Evolutionary conservation across 257 asterid genomes (phyloP).

Genomic region (Gentiana dahurica): DNA sequence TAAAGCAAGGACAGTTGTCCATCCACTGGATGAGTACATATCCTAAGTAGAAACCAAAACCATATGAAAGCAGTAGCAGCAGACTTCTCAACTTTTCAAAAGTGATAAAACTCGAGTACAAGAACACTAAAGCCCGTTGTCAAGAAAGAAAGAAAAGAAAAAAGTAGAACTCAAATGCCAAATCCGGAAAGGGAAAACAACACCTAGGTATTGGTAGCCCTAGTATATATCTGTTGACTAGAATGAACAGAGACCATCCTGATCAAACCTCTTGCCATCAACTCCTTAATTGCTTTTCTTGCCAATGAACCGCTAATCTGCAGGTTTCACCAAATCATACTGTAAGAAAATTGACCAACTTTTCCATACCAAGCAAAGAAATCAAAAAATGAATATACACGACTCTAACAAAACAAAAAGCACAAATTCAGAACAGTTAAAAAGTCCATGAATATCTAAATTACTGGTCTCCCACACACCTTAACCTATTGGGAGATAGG

Average conservation of each 20-base stretch:
- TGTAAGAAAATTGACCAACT: background rate
- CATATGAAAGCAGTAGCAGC: too few relatives aligned
- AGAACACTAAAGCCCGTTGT: background rate
- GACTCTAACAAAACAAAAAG: background rate
- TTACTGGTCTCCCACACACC: too few relatives aligned
- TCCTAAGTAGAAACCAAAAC: background rate
- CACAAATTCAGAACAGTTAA: background rate
- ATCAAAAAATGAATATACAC: background rate
- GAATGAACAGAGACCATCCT: constrained; percentile 74
- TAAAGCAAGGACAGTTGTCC: too few relatives aligned
- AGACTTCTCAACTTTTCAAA: background rate
- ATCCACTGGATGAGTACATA: too few relatives aligned
- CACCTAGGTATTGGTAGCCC: constrained; percentile 74
- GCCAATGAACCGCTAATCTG: constrained; percentile 89
- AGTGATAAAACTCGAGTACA: background rate
- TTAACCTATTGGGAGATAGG: too few relatives aligned
- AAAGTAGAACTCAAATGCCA: background rate
- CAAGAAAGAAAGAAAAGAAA: too few relatives aligned
- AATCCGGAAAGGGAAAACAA: constrained; percentile 3
- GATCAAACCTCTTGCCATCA: constrained; percentile 63
- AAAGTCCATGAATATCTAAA: too few relatives aligned
- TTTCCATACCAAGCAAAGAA: too few relatives aligned
- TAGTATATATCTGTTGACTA: constrained; percentile 89
- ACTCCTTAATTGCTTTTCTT: constrained; percentile 67
- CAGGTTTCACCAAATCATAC: background rate